phyloP scores from a whole-genome alignment of 2,329 filamentous ascomycete species.

The Neopestalotiopsis sp. region DNA sequence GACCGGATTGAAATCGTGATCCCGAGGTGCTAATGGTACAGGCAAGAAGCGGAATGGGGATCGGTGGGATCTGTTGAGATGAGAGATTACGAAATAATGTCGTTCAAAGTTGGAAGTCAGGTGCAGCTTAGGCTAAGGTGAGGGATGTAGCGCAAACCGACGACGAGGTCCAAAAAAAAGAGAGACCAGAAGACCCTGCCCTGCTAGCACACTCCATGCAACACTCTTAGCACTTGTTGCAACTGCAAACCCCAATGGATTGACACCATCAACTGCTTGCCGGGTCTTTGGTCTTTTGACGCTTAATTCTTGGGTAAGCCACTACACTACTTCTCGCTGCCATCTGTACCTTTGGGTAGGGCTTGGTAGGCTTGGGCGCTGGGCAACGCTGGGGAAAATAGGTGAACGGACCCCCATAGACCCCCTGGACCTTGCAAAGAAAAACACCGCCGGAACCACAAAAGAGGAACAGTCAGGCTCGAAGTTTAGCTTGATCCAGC shows the following conservation, averaged over 20 bases:
- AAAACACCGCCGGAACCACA: neutral
- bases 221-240: too few relatives aligned
- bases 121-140: neutral
- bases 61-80: constrained; percentile 1
- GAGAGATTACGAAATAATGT: constrained; percentile 5
- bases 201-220: neutral
- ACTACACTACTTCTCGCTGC: neutral
- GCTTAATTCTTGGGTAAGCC: neutral
- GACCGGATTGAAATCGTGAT: neutral
- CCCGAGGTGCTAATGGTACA: neutral
- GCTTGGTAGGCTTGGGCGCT: neutral
- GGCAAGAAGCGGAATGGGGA: neutral
- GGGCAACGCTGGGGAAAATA: neutral
- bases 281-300: too few relatives aligned
- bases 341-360: neutral
- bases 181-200: neutral
- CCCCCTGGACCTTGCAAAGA: neutral
- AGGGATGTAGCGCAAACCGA: constrained; percentile 8
- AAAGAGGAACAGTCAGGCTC: neutral
- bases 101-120: constrained; percentile 2
- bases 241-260: neutral
- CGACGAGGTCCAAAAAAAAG: constrained; percentile 5
- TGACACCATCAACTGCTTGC: neutral
- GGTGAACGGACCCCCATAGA: constrained; percentile 8
- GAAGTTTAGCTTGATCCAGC: neutral